Base-by-base conservation (phyloP, 345 rosid genomes). In the Lepidium africanum region DNA sequence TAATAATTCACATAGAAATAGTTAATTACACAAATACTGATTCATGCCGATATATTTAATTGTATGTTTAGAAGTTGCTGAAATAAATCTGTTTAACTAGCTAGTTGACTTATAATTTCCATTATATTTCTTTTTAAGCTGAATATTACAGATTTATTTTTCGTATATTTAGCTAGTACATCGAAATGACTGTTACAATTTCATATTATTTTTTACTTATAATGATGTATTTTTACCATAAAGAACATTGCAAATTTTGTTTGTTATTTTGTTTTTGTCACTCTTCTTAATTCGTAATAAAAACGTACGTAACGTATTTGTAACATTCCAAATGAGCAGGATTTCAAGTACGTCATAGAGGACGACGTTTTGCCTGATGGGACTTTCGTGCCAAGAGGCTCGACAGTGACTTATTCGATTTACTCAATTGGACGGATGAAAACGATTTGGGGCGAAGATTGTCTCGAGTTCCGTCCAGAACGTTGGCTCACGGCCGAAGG, bases 391-490 rank as follows among this genome's bases (percentile, higher is more conserved):
- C 98, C 98, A 0, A 88, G 85, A 0, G 98, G 96, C 30, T 92
- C 98, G 23, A 86, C 91, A 0, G 91, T 92, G 27, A 87, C 96
- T 0, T 92, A 92, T 66, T 92, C 98, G 30, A 89, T 92, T 11
- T 92, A 92, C 59, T 80, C 95, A 0, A 84, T 89, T 11, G 98
- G 98, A 54, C 86, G 98, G 63, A 89, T 86, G 96, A 85, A 89
- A 81, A 76, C 83, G 3, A 86, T 92, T 36, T 92, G 98, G 98
- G 96, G 98, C 0, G 87, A 92, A 58, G 96, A 92, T 13, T 92
- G 98, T 71, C 32, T 79, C 72, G 89, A 87, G 69, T 89, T 86
- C 47, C 89, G 80, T 32, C 98, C 98, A 10, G 96, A 92, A 35
- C 51, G 98, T 21, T 92, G 98, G 96, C 76, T 89, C 19, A 78